phyloP scores from a whole-genome alignment of 1,284 basidiomycete genomes.

The Sanghuangporus weigelae region DNA sequence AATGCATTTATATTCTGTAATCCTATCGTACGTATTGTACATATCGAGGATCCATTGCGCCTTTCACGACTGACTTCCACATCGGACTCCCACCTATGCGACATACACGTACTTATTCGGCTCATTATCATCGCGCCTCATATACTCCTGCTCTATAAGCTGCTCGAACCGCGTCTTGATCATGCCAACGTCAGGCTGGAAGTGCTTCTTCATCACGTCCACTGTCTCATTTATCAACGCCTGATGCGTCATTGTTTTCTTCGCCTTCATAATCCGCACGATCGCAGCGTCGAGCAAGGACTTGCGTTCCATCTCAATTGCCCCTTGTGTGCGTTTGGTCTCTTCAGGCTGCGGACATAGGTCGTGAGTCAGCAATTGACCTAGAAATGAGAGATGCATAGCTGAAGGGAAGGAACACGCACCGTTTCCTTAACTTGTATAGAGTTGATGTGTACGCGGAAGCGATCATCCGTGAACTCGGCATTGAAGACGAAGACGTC shows the following conservation, averaged over 20 bases:
- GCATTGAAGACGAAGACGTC: constrained; percentile 85
- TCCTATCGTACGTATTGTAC: neutral
- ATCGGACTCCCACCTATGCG: constrained; percentile 39
- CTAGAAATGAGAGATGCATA: neutral
- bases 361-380: neutral
- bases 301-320: constrained; percentile 85
- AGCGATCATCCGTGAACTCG: constrained; percentile 74
- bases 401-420: constrained; percentile 23
- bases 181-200: constrained; percentile 63
- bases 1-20: neutral
- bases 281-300: constrained; percentile 89
- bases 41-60: too few species aligned
- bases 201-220: constrained; percentile 76
- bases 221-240: constrained; percentile 76
- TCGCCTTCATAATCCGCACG: constrained; percentile 91
- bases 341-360: constrained; percentile 67
- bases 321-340: constrained; percentile 73
- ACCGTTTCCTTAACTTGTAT: constrained; percentile 93
- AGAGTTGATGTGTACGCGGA: constrained; percentile 90
- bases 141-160: constrained; percentile 83
- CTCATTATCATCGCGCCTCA: constrained; percentile 71
- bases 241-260: constrained; percentile 76
- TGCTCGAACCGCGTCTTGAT: constrained; percentile 84
- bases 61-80: neutral
- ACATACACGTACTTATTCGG: constrained; percentile 73